Percentiles rank a stretch among this genome's conserved stretches.
These are phyloP conservation scores for Aspergillus sp. DNA, from an alignment of 2,329 filamentous ascomycete genomes.

Conservation along the genomic window DNA sequence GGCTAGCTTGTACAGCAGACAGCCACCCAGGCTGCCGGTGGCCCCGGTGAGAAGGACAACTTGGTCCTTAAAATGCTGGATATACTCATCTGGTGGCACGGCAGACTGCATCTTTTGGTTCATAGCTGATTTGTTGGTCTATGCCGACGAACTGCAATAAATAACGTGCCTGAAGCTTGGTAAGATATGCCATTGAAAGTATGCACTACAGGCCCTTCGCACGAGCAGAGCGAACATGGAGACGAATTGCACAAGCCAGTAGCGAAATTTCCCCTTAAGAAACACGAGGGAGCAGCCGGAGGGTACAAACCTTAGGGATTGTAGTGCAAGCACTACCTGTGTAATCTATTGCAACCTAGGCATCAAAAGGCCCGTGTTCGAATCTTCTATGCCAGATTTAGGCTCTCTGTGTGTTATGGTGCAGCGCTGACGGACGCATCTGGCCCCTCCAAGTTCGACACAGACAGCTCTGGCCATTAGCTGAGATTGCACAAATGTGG, in stretches of 20 bases:
- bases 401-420: too few species aligned
- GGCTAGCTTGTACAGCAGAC: constrained; percentile 20
- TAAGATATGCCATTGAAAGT: too few species aligned
- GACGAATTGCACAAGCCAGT: neutral
- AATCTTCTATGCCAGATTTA: too few species aligned
- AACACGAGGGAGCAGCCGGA: neutral
- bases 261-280: neutral
- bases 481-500: too few species aligned
- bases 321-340: neutral
- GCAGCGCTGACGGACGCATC: too few species aligned
- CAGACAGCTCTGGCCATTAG: too few species aligned
- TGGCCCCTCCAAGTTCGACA: too few species aligned
- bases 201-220: too few species aligned
- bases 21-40: constrained; percentile 18
- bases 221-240: neutral
- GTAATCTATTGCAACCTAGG: neutral
- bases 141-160: too few species aligned
- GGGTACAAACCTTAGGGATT: neutral
- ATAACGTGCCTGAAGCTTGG: too few species aligned
- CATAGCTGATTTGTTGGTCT: neutral
- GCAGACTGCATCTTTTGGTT: neutral
- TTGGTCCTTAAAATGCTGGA: constrained; percentile 8
- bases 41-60: constrained; percentile 19
- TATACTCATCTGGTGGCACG: neutral
- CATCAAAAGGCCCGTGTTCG: too few species aligned